These are phyloP conservation scores for Termitomyces heimii DNA, from an alignment of 768 basidiomycete genomes.

Conservation along the genomic window DNA sequence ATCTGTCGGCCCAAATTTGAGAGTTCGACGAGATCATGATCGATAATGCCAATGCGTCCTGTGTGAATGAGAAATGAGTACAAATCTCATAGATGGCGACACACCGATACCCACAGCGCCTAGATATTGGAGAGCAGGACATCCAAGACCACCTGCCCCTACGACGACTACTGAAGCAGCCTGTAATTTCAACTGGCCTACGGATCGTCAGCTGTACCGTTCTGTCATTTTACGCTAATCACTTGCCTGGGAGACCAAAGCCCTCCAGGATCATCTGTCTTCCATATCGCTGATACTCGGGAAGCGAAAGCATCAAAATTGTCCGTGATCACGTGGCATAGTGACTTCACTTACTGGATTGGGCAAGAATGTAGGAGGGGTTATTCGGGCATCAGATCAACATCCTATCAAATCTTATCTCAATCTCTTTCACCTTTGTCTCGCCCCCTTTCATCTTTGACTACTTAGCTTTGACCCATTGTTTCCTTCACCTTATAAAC, in stretches of 20 bases:
- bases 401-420: too few relatives aligned
- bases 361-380: too few relatives aligned
- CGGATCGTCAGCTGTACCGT: constrained; percentile 34
- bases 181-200: constrained; percentile 47
- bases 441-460: too few relatives aligned
- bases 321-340: not conserved
- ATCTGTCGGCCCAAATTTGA: constrained; percentile 56
- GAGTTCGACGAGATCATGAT: constrained; percentile 14
- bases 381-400: too few relatives aligned
- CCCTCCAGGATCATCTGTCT: constrained; percentile 93
- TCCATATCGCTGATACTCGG: constrained; percentile 89
- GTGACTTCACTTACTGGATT: too few relatives aligned
- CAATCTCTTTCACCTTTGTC: too few relatives aligned
- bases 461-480: too few relatives aligned
- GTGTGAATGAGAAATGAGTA: not conserved
- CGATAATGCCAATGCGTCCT: constrained; percentile 8
- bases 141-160: constrained; percentile 94
- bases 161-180: constrained; percentile 67
- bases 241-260: constrained; percentile 75
- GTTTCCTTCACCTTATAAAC: too few relatives aligned
- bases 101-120: constrained; percentile 88
- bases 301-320: constrained; percentile 29
- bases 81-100: constrained; percentile 16
- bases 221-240: not conserved
- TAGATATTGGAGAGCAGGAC: constrained; percentile 92